Percentiles rank a stretch among this genome's conserved stretches.
phyloP scores from a whole-genome alignment of 768 basidiomycete genomes.

The Scleroderma bovista region DNA sequence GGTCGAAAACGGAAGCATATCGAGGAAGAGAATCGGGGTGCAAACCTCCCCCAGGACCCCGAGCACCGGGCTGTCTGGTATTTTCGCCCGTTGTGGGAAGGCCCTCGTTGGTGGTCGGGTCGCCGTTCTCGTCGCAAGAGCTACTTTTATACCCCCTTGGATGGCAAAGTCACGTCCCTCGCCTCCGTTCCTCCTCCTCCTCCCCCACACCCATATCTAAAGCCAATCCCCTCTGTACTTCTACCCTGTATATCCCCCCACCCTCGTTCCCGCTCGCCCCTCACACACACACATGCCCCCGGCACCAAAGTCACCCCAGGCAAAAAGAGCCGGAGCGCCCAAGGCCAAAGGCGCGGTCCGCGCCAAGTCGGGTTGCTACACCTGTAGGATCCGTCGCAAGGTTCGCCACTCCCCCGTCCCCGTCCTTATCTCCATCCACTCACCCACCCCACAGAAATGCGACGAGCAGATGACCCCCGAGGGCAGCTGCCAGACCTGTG shows the following conservation, averaged over 20 bases:
- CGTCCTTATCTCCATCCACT: constrained; percentile 9
- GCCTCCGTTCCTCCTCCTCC: constrained; percentile 8
- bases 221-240: neutral
- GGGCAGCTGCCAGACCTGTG: constrained; percentile 70
- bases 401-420: constrained; percentile 30
- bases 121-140: neutral
- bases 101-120: neutral
- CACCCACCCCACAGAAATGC: constrained; percentile 57
- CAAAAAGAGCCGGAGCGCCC: constrained; percentile 45
- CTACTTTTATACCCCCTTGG: too few species aligned
- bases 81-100: constrained; percentile 4
- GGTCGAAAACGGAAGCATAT: neutral
- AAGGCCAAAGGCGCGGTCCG: constrained; percentile 79
- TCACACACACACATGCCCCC: constrained; percentile 31
- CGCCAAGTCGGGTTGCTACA: constrained; percentile 87
- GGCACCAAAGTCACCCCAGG: constrained; percentile 37
- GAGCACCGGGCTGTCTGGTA: neutral
- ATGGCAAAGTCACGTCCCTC: neutral
- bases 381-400: constrained; percentile 83
- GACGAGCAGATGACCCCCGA: constrained; percentile 63
- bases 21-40: neutral
- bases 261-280: constrained; percentile 7
- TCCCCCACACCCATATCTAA: constrained; percentile 2
- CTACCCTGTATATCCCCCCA: neutral
- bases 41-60: neutral